Base-by-base conservation (phyloP, 177 flowering plant species). In the Tripterygium wilfordii region DNA sequence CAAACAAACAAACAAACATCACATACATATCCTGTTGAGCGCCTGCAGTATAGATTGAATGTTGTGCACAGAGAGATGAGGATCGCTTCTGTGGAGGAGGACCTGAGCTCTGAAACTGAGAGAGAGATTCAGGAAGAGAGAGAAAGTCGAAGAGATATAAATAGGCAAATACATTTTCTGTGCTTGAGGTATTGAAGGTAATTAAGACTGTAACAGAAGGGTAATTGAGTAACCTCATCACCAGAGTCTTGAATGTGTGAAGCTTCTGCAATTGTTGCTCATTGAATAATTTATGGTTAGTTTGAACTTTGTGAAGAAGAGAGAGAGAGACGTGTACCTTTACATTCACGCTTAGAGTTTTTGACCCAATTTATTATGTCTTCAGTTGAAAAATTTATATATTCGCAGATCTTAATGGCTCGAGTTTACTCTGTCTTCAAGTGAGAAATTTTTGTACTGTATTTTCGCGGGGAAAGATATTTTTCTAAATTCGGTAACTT, bases 71-170 rank as follows among this genome's bases (percentile, higher is more conserved):
- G 30, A 38, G 41, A 48, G 32, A 20, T 1, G 48, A 30, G 21
- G 41, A 15, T 28, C 13, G 41, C 9, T 29, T 13, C 33, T 38
- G 41, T 53, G 36, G 19, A 23, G 41, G 16, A n/a, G 42, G 7
- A 30, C 37, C 37, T 33, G 63, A 54, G 53, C 53, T 66, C 66
- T 70, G 72, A 64, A 58, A 67, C 62, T 54, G n/a, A n/a, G 61
- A 48, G n/a, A n/a, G 52, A 48, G 51, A 44, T 28, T 30, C 20
- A 10, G 27, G 35, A 1, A 14, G 39, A 36, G 47, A 24, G 44
- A 36, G 31, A 40, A 28, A 47, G 6, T 27, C 13, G 36, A 49
- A 17, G 31, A 12, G 24, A 22, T 1, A n/a, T 31, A 35, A 12
- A 1, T 6, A 17, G 15, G 47, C 19, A 35, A 13, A n/a, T 14